A percentile compares a stretch with the other conserved stretches of the same genome.
Evolutionary conservation across 176 grass and related monocot genomes (phyloP).

Genomic region (Oryza meridionalis): DNA sequence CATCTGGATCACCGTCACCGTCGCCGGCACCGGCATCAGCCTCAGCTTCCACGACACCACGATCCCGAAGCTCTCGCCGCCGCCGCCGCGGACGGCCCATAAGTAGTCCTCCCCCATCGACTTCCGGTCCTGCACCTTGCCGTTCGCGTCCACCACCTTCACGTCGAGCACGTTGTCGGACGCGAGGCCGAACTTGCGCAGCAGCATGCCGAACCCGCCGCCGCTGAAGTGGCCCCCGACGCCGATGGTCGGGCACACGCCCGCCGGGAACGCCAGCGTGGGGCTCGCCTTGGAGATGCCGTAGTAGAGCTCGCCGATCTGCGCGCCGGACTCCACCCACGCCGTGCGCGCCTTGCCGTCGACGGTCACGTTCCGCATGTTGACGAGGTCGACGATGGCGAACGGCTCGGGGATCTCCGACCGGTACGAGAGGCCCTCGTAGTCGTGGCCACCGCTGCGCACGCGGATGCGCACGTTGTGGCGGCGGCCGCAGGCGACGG

Average conservation of each 20-base stretch:
- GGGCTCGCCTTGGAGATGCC: slow-evolving; percentile 28
- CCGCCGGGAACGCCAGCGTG: slow-evolving; percentile 42
- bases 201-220: slow-evolving; percentile 50
- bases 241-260: slow-evolving; percentile 54
- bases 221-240: slow-evolving; percentile 57
- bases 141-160: slow-evolving; percentile 42
- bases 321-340: slow-evolving; percentile 60
- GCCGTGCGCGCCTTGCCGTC: slow-evolving; percentile 33
- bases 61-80: slow-evolving; percentile 51
- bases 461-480: slow-evolving; percentile 47
- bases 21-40: slow-evolving; percentile 27
- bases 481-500: slow-evolving; percentile 42
- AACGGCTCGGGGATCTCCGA: slow-evolving; percentile 29
- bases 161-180: slow-evolving; percentile 62
- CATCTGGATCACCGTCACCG: slow-evolving; percentile 40
- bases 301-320: slow-evolving; percentile 60
- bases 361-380: slow-evolving; percentile 27
- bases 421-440: slow-evolving; percentile 69
- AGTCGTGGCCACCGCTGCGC: slow-evolving; percentile 74
- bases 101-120: slow-evolving; percentile 48
- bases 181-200: slow-evolving; percentile 55
- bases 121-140: slow-evolving; percentile 37
- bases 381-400: slow-evolving; percentile 45
- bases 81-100: slow-evolving; percentile 55
- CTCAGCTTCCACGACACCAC: slow-evolving; percentile 47